Percentiles rank a stretch among this genome's conserved stretches.
Conservation (phyloP, 148 eudicot genomes). For the Nepenthes gracilis region DNA sequence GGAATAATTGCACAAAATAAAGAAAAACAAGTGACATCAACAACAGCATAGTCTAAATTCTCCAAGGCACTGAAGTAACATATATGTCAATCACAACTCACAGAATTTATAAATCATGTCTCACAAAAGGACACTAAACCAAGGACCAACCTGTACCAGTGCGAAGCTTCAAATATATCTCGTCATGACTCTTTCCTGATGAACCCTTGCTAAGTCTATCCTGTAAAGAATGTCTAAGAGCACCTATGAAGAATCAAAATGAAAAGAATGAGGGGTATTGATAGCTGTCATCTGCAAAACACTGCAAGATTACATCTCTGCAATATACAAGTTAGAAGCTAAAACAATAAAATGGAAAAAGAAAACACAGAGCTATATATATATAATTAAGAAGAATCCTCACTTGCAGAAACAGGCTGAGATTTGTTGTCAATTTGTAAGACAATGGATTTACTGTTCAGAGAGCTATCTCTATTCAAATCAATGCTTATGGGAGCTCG, state of each 20-base stretch:
- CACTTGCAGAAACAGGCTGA: slow-evolving; percentile 93
- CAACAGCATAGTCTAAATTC: not conserved
- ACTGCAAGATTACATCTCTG: not conserved
- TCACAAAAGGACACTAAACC: not conserved
- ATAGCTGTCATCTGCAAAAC: not conserved
- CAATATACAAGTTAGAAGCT: not conserved
- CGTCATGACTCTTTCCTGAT: slow-evolving; percentile 71
- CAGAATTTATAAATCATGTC: too few species aligned
- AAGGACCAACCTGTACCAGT: slow-evolving; percentile 63
- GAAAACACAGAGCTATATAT: not conserved
- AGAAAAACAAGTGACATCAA: not conserved
- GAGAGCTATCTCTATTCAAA: slow-evolving; percentile 62
- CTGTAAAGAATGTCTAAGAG: slow-evolving; percentile 93
- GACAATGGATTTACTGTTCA: slow-evolving; percentile 77
- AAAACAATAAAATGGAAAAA: not conserved
- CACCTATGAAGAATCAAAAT: slow-evolving; percentile 44
- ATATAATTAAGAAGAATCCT: slow-evolving; percentile 18
- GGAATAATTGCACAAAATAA: not conserved
- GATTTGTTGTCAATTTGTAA: slow-evolving; percentile 87
- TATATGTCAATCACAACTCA: too few species aligned
- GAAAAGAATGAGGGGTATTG: slow-evolving; percentile 1
- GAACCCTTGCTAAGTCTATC: slow-evolving; percentile 81
- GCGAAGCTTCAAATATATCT: slow-evolving; percentile 79
- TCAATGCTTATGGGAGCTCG: slow-evolving; percentile 93
- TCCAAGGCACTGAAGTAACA: too few species aligned